Base-by-base conservation (phyloP, 2,329 filamentous ascomycete species). In the Cryphonectria carpinicola region DNA sequence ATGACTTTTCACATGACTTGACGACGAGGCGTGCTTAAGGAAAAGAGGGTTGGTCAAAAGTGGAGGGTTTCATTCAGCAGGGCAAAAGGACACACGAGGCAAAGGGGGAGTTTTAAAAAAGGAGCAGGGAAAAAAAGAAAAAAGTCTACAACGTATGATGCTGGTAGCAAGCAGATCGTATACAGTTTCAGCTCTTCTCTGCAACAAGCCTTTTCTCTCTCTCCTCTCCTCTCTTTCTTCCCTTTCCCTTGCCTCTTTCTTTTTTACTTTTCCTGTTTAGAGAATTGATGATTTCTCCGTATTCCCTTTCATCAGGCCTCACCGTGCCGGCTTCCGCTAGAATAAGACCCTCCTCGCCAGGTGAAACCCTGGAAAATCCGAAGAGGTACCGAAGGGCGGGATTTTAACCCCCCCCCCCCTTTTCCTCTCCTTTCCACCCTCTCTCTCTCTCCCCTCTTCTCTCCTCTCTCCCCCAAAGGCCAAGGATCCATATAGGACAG, bases 361-460 rank as follows among this genome's bases (percentile, higher is more conserved):
- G 19, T 65, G 25, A n/a, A 25, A 14, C 43, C 41, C 25, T 28
- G 46, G 52, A 35, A 25, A 25, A 11, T 35, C 60, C 58, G 65
- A 17, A 65, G 58, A 67, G 46, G 41, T 60, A 56, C 41, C 61
- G n/a, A 49, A 64, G 32, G 14, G 46, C 39, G 49, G 13, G 25
- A 37, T 28, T 10, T 49, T 8, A 32, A 2, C 32, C 32, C 32
- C 32, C 32, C 32, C 4, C 32, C 32, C 32, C n/a, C n/a, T n/a
- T n/a, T n/a, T n/a, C 32, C 32, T 28, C 28, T 28, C 28, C 28
- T 2, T 28, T 28, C 28, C 25, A 7, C 54, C 43, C 6, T n/a
- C 39, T 32, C 32, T 32, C 32, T 32, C 32, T 32, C 32, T 32
- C 32, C 32, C 4, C 32, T 32, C 4, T 3, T 32, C 32, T 32